Percentiles rank a stretch among this genome's conserved stretches.
These are phyloP conservation scores for Dothideomycetes sp. DNA, from an alignment of 2,329 filamentous ascomycete species.

Conservation along the genomic window DNA sequence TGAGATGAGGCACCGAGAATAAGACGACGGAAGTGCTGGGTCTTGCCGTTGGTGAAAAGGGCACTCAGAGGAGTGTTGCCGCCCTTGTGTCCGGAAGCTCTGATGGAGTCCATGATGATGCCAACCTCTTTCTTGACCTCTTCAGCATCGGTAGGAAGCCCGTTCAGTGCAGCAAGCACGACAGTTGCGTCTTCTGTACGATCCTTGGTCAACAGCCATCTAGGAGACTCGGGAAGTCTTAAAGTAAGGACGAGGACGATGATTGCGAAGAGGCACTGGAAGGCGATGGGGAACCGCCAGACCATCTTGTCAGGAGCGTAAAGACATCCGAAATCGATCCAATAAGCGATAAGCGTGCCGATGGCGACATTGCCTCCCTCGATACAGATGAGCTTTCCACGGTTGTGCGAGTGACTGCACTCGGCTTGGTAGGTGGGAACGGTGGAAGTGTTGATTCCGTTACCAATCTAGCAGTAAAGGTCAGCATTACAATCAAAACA, in stretches of 20 bases:
- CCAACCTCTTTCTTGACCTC: constrained; percentile 44
- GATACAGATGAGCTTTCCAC: constrained; percentile 53
- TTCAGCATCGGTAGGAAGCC: constrained; percentile 5
- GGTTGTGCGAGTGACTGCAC: constrained; percentile 46
- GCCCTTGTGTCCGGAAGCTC: constrained; percentile 32
- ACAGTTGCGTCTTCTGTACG: constrained; percentile 17
- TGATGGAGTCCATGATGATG: constrained; percentile 54
- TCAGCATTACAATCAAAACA: background rate
- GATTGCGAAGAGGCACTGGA: constrained; percentile 36
- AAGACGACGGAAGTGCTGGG: constrained; percentile 56
- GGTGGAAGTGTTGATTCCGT: constrained; percentile 48
- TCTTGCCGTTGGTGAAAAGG: constrained; percentile 51
- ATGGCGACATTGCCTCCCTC: constrained; percentile 45
- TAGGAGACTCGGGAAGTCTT: constrained; percentile 37
- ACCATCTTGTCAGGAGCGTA: constrained; percentile 27
- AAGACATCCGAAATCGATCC: constrained; percentile 36
- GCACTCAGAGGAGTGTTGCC: constrained; percentile 40
- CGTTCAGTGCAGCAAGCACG: constrained; percentile 16
- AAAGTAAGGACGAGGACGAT: constrained; percentile 36
- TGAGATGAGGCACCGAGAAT: constrained; percentile 51
- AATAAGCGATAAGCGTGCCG: constrained; percentile 44
- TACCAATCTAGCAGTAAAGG: constrained; percentile 28
- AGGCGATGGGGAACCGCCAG: constrained; percentile 32
- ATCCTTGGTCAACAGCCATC: constrained; percentile 25
- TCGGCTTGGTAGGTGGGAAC: constrained; percentile 48